Evolutionary conservation across 176 grass and related monocot species (phyloP).

Genomic region (Aegilops tauschii): DNA sequence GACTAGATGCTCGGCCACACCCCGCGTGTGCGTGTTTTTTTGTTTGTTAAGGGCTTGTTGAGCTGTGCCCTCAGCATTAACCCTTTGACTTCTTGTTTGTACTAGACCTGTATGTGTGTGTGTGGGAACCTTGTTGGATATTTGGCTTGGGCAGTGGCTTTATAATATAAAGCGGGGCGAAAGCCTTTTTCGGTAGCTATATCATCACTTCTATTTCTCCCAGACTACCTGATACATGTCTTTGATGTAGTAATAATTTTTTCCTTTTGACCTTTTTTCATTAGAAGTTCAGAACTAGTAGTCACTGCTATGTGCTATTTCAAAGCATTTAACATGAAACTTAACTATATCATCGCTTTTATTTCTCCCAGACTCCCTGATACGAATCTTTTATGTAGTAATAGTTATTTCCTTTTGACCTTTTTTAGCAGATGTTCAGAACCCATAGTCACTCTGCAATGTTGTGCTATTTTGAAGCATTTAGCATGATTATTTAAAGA

Average conservation of each 20-base stretch:
- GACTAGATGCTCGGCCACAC: too few species aligned
- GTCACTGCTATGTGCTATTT: neutral
- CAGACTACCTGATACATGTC: neutral
- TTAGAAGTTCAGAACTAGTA: neutral
- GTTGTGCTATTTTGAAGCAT: neutral
- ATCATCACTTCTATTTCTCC: neutral
- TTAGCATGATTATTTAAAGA: neutral
- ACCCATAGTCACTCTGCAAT: neutral
- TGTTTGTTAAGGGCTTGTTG: too few species aligned
- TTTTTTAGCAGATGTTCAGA: neutral
- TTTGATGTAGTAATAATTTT: neutral
- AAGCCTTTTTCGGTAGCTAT: too few species aligned
- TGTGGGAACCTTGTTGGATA: too few species aligned
- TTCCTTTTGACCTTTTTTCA: neutral
- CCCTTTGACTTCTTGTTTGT: too few species aligned
- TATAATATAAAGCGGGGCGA: too few species aligned
- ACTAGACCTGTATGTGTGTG: too few species aligned
- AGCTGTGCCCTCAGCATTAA: too few species aligned
- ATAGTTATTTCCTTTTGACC: neutral
- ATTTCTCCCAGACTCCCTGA: neutral
- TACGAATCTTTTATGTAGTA: neutral
- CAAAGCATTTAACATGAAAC: neutral
- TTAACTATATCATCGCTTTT: neutral
- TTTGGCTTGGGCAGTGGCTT: too few species aligned
- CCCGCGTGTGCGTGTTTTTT: too few species aligned